These are phyloP conservation scores for Paecilomyces dactylethromorphus DNA, from an alignment of 2,329 filamentous ascomycete species.

Conservation along the genomic window DNA sequence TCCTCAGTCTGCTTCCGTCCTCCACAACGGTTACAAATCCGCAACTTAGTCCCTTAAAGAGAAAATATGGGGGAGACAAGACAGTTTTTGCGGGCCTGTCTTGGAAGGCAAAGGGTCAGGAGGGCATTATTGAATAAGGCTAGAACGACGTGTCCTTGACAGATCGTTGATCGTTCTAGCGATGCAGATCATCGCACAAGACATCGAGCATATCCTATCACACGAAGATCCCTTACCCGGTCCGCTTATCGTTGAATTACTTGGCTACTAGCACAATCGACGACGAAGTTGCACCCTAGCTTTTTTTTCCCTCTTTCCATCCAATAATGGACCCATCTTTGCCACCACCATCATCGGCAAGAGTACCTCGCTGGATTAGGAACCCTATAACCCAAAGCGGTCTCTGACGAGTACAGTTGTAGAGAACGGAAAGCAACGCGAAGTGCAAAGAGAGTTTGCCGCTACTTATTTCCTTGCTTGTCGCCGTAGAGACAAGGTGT, in stretches of 20 bases:
- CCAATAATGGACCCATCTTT: background rate
- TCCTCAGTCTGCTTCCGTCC: background rate
- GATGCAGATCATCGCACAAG: background rate
- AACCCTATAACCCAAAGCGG: background rate
- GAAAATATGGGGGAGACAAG: background rate
- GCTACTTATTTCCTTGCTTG: background rate
- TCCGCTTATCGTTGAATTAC: background rate
- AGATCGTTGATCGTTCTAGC: background rate
- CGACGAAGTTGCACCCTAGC: background rate
- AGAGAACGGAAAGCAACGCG: background rate
- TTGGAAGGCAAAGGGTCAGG: background rate
- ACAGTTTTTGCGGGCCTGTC: background rate
- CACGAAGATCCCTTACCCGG: background rate
- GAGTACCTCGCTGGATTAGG: background rate
- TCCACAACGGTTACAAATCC: background rate
- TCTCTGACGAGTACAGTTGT: background rate
- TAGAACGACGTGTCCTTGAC: background rate
- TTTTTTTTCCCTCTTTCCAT: background rate
- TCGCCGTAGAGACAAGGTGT: background rate
- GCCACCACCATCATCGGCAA: background rate
- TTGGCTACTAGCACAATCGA: background rate
- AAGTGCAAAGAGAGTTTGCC: background rate
- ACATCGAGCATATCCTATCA: background rate
- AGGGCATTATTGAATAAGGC: background rate
- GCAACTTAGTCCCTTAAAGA: background rate